These are phyloP conservation scores for Leishmania lainsoni DNA, from an alignment of 208 protist genomes.

Conservation along the genomic window DNA sequence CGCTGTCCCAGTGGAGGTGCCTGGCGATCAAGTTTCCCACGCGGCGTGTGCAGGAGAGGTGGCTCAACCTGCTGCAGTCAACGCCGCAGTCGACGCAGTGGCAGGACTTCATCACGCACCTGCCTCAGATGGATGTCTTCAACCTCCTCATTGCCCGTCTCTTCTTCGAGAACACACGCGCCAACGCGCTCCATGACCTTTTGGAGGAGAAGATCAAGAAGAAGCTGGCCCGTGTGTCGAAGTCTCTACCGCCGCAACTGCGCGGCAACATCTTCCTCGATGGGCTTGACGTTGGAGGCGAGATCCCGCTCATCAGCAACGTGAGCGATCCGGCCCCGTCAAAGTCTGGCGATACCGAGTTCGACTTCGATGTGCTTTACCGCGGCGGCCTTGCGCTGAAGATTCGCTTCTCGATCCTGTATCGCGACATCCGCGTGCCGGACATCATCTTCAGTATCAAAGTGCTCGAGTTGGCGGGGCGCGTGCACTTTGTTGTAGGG, in stretches of 20 bases:
- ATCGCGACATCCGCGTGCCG: conserved; percentile 64
- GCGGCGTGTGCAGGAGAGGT: conserved; percentile 78
- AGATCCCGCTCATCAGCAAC: conserved; percentile 76
- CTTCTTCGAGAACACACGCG: conserved; percentile 85
- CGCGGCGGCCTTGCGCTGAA: conserved; percentile 71
- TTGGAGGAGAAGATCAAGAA: conserved; percentile 61
- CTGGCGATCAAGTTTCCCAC: conserved; percentile 84
- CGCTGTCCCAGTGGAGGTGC: conserved; percentile 45
- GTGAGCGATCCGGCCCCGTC: conserved; percentile 59
- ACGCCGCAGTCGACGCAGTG: conserved; percentile 70
- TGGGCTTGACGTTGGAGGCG: conserved; percentile 64
- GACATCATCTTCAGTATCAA: conserved; percentile 79
- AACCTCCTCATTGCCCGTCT: conserved; percentile 80
- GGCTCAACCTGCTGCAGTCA: conserved; percentile 75
- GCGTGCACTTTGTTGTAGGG: conserved; percentile 69
- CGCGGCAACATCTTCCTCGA: conserved; percentile 73
- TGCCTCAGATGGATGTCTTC: conserved; percentile 70
- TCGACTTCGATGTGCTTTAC: conserved; percentile 88
- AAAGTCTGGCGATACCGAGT: conserved; percentile 66
- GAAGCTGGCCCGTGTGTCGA: conserved; percentile 70
- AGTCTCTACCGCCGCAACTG: conserved; percentile 60
- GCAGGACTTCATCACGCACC: conserved; percentile 62
- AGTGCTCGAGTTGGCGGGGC: conserved; percentile 76
- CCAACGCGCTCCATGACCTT: conserved; percentile 61
- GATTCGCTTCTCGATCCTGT: conserved; percentile 71